Conservation (phyloP, 2,329 filamentous ascomycete species). For the Raffaelea deltoideospora region DNA sequence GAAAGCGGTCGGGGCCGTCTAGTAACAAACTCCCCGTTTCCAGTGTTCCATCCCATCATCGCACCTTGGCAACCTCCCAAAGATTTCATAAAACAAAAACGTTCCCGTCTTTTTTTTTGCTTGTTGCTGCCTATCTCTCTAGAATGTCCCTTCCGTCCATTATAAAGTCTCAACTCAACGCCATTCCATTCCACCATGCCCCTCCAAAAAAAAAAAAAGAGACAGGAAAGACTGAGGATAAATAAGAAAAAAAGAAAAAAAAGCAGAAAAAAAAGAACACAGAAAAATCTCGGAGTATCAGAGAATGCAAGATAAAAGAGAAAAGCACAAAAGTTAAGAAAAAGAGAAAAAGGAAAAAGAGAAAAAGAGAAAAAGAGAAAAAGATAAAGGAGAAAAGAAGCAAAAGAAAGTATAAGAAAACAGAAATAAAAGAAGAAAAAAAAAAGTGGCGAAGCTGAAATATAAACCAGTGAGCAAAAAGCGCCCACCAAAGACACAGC, state of each 20-base stretch:
- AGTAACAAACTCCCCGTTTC: no score
- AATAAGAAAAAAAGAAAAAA: conserved; percentile 4
- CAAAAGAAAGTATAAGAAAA: background rate
- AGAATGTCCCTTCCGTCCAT: background rate
- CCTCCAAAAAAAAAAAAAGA: background rate
- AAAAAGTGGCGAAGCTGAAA: conserved; percentile 1
- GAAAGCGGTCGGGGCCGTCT: no score
- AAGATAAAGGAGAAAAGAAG: background rate
- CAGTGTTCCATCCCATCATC: no score
- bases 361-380: background rate
- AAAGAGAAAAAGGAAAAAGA: background rate
- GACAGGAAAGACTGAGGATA: background rate
- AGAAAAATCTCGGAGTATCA: conserved; percentile 2
- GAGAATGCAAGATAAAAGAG: background rate
- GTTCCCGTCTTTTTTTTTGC: no score
- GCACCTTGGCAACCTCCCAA: no score
- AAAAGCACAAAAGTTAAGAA: background rate
- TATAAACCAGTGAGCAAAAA: background rate
- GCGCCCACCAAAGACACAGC: background rate
- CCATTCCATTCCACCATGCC: background rate
- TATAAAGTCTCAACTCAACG: background rate
- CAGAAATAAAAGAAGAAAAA: background rate
- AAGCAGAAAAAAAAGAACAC: conserved; percentile 4
- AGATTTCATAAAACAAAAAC: no score
- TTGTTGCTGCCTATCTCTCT: no score